Conservation (phyloP, 371 early-diverging fungal genomes). For the Mortierella sp. region DNA sequence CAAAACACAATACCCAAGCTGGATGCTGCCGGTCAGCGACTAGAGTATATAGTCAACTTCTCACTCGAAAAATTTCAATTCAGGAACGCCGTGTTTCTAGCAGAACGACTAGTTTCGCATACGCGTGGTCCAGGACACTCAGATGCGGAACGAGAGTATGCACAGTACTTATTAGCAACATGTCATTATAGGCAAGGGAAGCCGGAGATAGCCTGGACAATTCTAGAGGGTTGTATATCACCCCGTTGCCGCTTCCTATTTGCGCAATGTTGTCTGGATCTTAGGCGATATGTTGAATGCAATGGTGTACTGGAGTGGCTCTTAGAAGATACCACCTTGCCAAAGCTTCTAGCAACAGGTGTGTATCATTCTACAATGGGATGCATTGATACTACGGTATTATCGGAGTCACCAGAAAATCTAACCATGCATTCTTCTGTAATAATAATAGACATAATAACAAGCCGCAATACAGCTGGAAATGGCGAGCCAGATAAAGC, state of each 20-base stretch:
- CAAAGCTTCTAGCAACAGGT: constrained; percentile 29
- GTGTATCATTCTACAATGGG: background rate
- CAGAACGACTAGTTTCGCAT: constrained; percentile 39
- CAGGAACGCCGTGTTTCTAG: constrained; percentile 42
- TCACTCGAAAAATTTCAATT: constrained; percentile 48
- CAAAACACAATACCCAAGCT: constrained; percentile 14
- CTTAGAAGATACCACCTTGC: constrained; percentile 30
- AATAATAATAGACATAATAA: constrained; percentile 16
- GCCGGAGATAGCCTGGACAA: constrained; percentile 40
- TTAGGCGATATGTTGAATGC: constrained; percentile 58
- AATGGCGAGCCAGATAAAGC: constrained; percentile 54
- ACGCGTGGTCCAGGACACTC: constrained; percentile 24
- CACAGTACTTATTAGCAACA: constrained; percentile 39
- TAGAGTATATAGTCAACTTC: constrained; percentile 32
- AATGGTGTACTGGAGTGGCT: constrained; percentile 49
- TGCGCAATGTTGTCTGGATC: constrained; percentile 59
- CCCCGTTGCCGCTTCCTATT: constrained; percentile 52
- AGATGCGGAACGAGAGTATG: constrained; percentile 33
- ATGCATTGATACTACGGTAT: too few relatives aligned
- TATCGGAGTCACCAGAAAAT: background rate
- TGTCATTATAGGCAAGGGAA: constrained; percentile 44
- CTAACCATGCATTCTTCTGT: background rate
- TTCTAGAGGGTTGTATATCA: constrained; percentile 31
- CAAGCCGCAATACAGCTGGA: constrained; percentile 7
- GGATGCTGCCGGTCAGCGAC: constrained; percentile 20